phyloP scores from a whole-genome alignment of 176 grass and related monocot species.

The Carex scoparia region DNA sequence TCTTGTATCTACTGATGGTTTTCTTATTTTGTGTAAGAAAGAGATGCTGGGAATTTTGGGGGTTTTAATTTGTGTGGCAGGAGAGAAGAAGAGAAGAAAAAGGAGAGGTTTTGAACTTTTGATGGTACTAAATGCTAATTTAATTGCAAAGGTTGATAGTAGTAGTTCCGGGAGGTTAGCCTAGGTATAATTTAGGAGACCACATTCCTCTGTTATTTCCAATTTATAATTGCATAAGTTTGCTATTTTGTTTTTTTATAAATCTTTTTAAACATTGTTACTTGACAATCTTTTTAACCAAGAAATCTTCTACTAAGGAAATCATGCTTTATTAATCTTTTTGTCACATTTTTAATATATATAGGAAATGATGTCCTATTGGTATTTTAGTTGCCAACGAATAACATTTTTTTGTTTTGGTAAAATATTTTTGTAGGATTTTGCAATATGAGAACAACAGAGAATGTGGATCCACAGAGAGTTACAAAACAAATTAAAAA shows the following conservation, averaged over 20 bases:
- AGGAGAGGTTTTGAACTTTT: not conserved
- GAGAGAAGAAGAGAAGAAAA: not conserved
- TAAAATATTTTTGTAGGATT: not conserved
- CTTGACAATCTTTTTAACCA: not conserved
- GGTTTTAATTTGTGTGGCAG: not conserved
- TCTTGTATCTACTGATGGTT: not conserved
- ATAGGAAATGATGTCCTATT: not conserved
- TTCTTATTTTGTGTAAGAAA: not conserved
- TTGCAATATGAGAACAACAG: not conserved
- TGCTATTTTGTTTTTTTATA: not conserved
- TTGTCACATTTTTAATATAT: not conserved
- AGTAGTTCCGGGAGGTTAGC: constrained; percentile 18
- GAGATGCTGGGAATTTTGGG: not conserved
- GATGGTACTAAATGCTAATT: not conserved
- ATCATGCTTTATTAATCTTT: not conserved
- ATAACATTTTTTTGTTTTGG: not conserved
- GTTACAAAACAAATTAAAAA: not conserved
- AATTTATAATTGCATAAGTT: not conserved
- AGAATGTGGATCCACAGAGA: not conserved
- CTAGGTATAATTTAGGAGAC: constrained; percentile 3
- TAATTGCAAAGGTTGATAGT: constrained; percentile 2
- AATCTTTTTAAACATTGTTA: not conserved
- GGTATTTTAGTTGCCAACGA: not conserved
- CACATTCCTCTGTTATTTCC: constrained; percentile 8
- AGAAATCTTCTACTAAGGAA: not conserved